Evolutionary conservation across 371 early-diverging fungal species (phyloP), one percentile per base, ranked within the genome.

Genomic region (Actinomortierella ambigua): DNA sequence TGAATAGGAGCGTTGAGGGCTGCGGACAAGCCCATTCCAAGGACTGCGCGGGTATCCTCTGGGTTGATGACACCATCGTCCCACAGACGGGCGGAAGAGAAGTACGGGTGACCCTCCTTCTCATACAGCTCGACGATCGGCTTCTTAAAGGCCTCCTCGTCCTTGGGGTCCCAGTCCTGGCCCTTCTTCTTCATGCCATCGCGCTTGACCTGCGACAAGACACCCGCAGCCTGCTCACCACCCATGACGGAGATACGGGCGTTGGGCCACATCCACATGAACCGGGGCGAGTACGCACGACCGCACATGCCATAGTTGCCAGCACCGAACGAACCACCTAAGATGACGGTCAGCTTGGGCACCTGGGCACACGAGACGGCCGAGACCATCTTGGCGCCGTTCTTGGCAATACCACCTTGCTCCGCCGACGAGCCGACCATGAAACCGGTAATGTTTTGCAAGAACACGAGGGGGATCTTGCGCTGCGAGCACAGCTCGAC

Each of bases 271-370:
- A 94, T 94, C 93, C 93, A 98, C 69, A 98, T 76, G 88, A 98
- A 96, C 22, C 98, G 81, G 9, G 98, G 98, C 34, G 90, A 85
- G 80, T 93, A 98, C 0, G 98, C 96, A 57, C 98, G 83, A 9
- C 98, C 98, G 78, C 98, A 97, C 98, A 98, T 98, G 59, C 98
- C 98, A 75, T 98, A 98, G 85, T 98, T 98, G 70, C 97, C 96
- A 41, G 94, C 94, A 68, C 94, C 93, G 61, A 94, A 97, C 69
- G 92, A 93, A 50, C 94, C 95, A 60, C 97, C 98, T n/a, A 93
- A 86, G 39, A 95, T 81, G 5, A 97, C 87, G 6, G 98, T 96
- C 61, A 98, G 91, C 81, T 98, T 98, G 56, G 98, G 98, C 18
- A 98, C 98, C 55, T 89, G 85, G 39, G 97, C 95, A 65, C 95